Evolutionary conservation across 495 filamentous ascomycete species (phyloP), one percentile per base, ranked within the genome.

Genomic region (Cairneyella variabilis): DNA sequence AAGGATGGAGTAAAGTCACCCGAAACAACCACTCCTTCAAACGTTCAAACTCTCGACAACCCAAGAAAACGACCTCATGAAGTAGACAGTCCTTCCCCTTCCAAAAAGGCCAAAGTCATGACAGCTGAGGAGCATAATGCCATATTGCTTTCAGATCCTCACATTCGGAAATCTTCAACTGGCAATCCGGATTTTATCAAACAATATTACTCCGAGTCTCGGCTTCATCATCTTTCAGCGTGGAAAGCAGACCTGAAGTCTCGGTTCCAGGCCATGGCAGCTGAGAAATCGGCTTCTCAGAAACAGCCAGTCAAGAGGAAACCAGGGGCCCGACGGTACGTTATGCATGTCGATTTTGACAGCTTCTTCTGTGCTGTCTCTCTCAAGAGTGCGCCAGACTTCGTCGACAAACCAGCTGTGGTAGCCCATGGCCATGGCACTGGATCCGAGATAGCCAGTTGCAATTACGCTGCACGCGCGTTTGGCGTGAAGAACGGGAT

Each of bases 321-420:
- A 47, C 64, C 79, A 30, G 85, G 87, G 1, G 70, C 83, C 20
- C 75, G 93, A 51, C 71, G 88, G 55, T 98, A 97, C 57, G 80
- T 98, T 42, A 79, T 98, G 57, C 93, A 98, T 64, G 89, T 97
- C 26, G 93, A 98, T 63, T 97, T 97, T 62, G 93, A 98, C 66
- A 90, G 88, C 64, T 98, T 98, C 69, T 98, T 98, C 66, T 95
- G 90, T 34, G 89, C 93, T 0, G 90, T 97, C 1, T 95, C 92
- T 0, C 76, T 92, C 16, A 92, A 91, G 55, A 71, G 77, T 20
- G 69, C 71, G 43, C 91, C 91, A 0, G 83, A 93, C 23, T 86
- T 83, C 27, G 67, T 72, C 22, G 85, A 90, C 20, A 95, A 91
- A 59, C 93, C 93, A 1, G 86, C 89, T 28, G 92, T 88, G 9